These are phyloP conservation scores for Antitrichia curtipendula DNA, from an alignment of 225 moss, liverwort and hornwort species.

Conservation along the genomic window DNA sequence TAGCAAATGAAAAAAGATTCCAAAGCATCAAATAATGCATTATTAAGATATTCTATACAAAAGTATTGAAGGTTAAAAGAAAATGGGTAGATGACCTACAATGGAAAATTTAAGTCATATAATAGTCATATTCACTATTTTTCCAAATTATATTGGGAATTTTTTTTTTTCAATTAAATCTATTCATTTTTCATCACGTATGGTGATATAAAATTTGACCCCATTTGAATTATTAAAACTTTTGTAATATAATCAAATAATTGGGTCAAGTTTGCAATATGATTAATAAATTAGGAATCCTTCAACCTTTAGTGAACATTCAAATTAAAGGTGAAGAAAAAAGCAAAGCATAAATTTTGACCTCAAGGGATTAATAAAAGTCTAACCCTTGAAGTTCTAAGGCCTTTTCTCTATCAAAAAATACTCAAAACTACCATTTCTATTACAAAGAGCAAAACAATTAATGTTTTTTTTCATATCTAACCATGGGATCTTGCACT, in stretches of 20 bases:
- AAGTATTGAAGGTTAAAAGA: neutral
- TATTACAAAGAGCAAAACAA: too few relatives aligned
- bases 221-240: neutral
- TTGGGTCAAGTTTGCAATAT: neutral
- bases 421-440: too few relatives aligned
- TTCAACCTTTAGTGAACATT: neutral
- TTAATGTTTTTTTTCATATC: too few relatives aligned
- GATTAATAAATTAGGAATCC: neutral
- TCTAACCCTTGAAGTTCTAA: too few relatives aligned
- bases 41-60: neutral
- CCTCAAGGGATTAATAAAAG: rapidly evolving
- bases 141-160: rapidly evolving
- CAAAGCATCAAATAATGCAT: neutral
- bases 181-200: too few relatives aligned
- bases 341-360: neutral
- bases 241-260: neutral
- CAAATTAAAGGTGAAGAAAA: neutral
- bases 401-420: too few relatives aligned
- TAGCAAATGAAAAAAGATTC: neutral
- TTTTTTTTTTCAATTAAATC: neutral
- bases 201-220: neutral
- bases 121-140: neutral
- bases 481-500: too few relatives aligned
- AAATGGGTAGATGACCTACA: neutral
- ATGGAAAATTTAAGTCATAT: neutral